Percentiles rank a stretch among this genome's conserved stretches.
These are phyloP conservation scores for Coemansia sp. DNA, from an alignment of 192 early-diverging fungal genomes.

Conservation along the genomic window DNA sequence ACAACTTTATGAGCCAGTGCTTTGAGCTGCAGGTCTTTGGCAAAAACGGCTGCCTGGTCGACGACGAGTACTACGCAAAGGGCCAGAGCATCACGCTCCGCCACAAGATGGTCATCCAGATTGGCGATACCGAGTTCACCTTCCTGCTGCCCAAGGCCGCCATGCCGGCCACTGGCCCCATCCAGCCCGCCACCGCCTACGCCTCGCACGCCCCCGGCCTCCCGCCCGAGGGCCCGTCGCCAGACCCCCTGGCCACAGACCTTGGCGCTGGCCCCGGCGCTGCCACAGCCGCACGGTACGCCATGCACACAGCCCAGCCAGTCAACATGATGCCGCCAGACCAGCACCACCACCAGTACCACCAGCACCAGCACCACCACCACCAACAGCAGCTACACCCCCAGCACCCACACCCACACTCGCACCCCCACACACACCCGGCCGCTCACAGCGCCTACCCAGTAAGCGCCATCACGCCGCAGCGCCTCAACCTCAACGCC, in stretches of 20 bases:
- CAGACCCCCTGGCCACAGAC: background rate
- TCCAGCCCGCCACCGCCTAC: background rate
- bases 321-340: conserved; percentile 1
- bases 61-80: conserved; percentile 72
- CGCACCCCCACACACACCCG: background rate
- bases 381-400: too few relatives aligned
- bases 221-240: background rate
- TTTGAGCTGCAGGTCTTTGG: conserved; percentile 87
- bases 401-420: too few relatives aligned
- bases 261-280: background rate
- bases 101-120: conserved; percentile 66
- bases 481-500: conserved; percentile 45
- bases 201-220: conserved; percentile 2
- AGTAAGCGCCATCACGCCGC: conserved; percentile 45
- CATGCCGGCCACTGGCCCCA: conserved; percentile 4
- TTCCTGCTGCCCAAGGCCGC: conserved; percentile 70
- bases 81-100: conserved; percentile 58
- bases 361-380: too few relatives aligned
- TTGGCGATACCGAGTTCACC: conserved; percentile 74
- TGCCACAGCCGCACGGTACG: background rate
- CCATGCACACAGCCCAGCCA: background rate
- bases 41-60: conserved; percentile 86
- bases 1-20: conserved; percentile 73
- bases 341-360: conserved; percentile 4
- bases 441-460: conserved; percentile 17